Base-by-base conservation (phyloP, 768 basidiomycete species). In the Trametes meyenii region DNA sequence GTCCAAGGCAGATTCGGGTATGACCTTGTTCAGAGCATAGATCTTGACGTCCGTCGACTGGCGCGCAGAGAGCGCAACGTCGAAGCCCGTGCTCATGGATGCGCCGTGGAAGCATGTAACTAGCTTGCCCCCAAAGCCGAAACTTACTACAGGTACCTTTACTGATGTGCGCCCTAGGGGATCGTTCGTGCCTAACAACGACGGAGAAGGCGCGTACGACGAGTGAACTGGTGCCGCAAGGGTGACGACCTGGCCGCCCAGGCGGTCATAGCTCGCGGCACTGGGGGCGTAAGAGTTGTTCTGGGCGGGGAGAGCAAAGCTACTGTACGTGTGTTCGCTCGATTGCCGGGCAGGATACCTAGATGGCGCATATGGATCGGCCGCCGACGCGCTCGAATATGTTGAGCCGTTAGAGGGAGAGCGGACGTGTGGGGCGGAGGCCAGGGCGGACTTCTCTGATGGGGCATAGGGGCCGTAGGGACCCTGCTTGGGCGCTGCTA, bases 121-220 rank as follows among this genome's bases (percentile, higher is more conserved):
- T 59, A 98, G 68, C 69, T 89, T 90, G 12, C 96, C 96, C n/a
- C 94, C 94, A 68, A 96, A 95, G 0, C 96, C 96, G 68, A 98
- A 97, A 63, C 86, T 89, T 55, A 96, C 78, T 29, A 97, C 79
- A 0, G 96, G 96, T 10, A 87, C 84, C 39, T 85, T 84, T 56
- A 83, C 84, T 2, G 86, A 79, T 5, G 88, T 86, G 45, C 92
- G 84, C 29, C 88, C 86, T 2, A 94, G 75, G 5, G 91, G 90
- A 71, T 94, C 92, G 67, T 94, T 92, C 7, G 87, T 83, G 26
- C 91, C 92, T 46, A 93, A 70, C 19, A 93, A 77, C 0, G 93
- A 92, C 0, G 93, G 90, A 0, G 92, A 94, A 17, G 92, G 92
- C 1, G 91, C 91, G 72, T 94, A 94, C 14, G 84, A 81, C 3